A percentile compares a stretch with the other conserved stretches of the same genome.
Conservation (phyloP, 2,329 filamentous ascomycete genomes). For the Colletotrichum sp. region DNA sequence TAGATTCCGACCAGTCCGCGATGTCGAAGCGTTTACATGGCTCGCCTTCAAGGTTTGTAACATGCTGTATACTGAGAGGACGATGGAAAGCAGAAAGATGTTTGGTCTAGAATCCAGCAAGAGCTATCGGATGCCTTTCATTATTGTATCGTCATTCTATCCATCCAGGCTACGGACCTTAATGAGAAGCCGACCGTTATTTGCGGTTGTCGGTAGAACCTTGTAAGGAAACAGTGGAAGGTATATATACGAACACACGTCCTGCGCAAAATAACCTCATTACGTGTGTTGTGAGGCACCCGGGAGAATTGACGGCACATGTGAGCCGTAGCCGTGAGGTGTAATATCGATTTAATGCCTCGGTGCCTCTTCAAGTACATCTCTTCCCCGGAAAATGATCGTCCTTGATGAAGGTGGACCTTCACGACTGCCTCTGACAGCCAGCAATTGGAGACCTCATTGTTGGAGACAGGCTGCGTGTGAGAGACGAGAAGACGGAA, state of each 20-base stretch:
- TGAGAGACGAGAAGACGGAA: neutral
- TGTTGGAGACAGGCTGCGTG: neutral
- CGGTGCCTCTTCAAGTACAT: neutral
- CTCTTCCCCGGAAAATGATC: fast-evolving
- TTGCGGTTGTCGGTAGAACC: no score
- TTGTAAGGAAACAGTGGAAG: no score
- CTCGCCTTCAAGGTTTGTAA: no score
- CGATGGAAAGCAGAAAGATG: no score
- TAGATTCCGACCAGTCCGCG: fast-evolving
- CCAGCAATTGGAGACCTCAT: fast-evolving
- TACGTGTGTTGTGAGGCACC: neutral
- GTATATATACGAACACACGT: fast-evolving
- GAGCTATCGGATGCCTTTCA: no score
- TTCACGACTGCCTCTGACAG: neutral
- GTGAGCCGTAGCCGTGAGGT: neutral
- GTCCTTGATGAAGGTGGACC: no score
- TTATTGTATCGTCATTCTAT: no score
- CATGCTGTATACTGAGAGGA: no score
- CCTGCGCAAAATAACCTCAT: fast-evolving
- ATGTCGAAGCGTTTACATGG: no score
- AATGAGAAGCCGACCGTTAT: no score
- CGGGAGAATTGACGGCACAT: neutral
- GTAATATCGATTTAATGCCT: fast-evolving
- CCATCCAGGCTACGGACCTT: no score
- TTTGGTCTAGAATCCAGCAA: no score